Conservation (phyloP, 1,139 yeast genomes). For the Saccharomyces hybrid region DNA sequence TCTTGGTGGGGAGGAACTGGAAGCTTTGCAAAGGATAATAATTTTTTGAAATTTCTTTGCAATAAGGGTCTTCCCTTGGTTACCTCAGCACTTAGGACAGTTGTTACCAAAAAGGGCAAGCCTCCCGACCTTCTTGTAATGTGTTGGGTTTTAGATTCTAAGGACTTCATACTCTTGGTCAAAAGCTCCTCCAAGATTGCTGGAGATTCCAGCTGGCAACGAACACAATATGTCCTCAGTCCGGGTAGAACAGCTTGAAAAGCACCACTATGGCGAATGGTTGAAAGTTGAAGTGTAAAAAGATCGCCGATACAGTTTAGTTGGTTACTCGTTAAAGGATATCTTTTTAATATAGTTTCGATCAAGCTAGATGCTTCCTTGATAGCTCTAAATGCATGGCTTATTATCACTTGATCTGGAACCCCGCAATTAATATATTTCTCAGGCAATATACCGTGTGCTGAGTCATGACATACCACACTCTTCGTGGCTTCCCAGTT, state of each 20-base stretch:
- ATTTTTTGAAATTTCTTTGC: conserved; percentile 41
- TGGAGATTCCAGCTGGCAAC: conserved; percentile 38
- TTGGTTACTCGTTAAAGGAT: conserved; percentile 22
- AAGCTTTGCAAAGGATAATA: conserved; percentile 46
- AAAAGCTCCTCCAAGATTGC: conserved; percentile 50
- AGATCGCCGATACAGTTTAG: conserved; percentile 44
- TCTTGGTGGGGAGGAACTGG: conserved; percentile 47
- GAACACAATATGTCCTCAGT: conserved; percentile 53
- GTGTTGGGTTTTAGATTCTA: conserved; percentile 53
- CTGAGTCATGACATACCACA: conserved; percentile 59
- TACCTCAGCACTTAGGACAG: conserved; percentile 54
- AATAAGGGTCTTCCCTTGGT: conserved; percentile 35
- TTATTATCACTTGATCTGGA: conserved; percentile 50
- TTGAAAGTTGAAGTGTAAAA: conserved; percentile 57
- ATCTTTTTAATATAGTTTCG: conserved; percentile 34
- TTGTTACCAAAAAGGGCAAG: conserved; percentile 69
- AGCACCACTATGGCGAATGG: conserved; percentile 85
- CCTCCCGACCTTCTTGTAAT: conserved; percentile 92
- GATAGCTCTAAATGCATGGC: conserved; percentile 79
- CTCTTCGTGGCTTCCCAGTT: conserved; percentile 52
- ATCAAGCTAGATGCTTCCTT: conserved; percentile 64
- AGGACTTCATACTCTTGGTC: conserved; percentile 41
- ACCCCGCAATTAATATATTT: conserved; percentile 36
- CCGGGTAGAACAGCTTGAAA: conserved; percentile 82
- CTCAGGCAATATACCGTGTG: conserved; percentile 52